Conservation (phyloP, 2,329 filamentous ascomycete species). For the Talaromyces sp. region DNA sequence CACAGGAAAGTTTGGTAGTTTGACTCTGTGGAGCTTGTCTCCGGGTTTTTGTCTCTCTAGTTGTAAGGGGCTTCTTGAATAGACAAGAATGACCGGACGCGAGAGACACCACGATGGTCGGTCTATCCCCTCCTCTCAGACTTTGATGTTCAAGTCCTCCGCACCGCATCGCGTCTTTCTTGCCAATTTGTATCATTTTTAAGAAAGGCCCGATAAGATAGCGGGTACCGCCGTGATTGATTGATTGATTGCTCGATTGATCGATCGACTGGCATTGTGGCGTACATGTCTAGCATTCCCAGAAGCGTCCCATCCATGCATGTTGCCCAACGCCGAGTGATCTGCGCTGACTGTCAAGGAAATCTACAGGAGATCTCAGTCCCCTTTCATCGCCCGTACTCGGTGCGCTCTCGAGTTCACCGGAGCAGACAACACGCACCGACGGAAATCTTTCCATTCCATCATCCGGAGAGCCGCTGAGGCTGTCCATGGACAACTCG, state of each 20-base stretch:
- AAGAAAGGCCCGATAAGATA: conserved; percentile 7
- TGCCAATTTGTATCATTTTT: background rate
- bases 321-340: background rate
- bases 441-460: conserved; percentile 43
- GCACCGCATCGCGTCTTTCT: background rate
- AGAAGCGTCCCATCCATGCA: background rate
- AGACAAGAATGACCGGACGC: conserved; percentile 26
- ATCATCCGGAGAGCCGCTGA: conserved; percentile 54
- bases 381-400: conserved; percentile 34
- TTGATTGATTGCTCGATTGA: background rate
- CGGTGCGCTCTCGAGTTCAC: conserved; percentile 30
- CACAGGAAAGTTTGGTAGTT: conserved; percentile 10
- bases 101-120: conserved; percentile 34
- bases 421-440: conserved; percentile 35
- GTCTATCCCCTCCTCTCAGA: conserved; percentile 11
- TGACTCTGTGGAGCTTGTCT: conserved; percentile 18
- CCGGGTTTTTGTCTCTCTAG: conserved; percentile 7
- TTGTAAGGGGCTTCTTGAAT: conserved; percentile 5
- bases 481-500: conserved; percentile 70
- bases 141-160: background rate
- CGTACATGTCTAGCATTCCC: conserved; percentile 8
- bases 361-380: conserved; percentile 31
- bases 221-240: background rate
- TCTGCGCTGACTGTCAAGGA: background rate
- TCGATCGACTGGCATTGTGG: conserved; percentile 5